These are phyloP conservation scores for Lentinula novae-zelandiae DNA, from an alignment of 1,284 basidiomycete species.

Conservation along the genomic window DNA sequence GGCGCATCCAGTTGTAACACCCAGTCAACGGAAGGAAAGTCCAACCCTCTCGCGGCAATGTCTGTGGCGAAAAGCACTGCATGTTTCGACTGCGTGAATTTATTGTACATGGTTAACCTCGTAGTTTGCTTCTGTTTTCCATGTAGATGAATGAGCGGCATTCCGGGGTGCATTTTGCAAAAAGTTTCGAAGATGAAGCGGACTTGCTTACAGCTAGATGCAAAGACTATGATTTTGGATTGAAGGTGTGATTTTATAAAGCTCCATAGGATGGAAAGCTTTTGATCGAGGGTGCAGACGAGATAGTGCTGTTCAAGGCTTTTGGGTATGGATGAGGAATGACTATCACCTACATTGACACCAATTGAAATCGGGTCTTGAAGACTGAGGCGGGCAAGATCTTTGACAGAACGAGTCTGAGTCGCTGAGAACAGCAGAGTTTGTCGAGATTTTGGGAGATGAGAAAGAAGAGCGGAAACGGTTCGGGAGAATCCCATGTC, in stretches of 20 bases:
- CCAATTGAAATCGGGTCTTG: slow-evolving; percentile 81
- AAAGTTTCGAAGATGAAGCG: slow-evolving; percentile 98
- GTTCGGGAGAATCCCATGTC: slow-evolving; percentile 96
- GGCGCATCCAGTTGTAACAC: slow-evolving; percentile 97
- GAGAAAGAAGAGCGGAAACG: slow-evolving; percentile 85
- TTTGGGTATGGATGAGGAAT: slow-evolving; percentile 39
- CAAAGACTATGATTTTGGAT: slow-evolving; percentile 90
- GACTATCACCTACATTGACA: slow-evolving; percentile 44
- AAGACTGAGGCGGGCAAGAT: slow-evolving; percentile 88
- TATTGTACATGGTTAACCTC: slow-evolving; percentile 78
- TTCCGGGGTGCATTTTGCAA: slow-evolving; percentile 91
- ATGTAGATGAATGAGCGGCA: slow-evolving; percentile 88
- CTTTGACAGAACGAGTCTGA: slow-evolving; percentile 87
- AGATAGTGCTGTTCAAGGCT: slow-evolving; percentile 91
- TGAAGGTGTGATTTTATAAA: slow-evolving; percentile 96
- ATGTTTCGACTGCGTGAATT: slow-evolving; percentile 77
- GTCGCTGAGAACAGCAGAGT: slow-evolving; percentile 97
- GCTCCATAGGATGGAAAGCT: slow-evolving; percentile 90
- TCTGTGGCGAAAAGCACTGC: slow-evolving; percentile 94
- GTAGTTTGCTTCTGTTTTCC: slow-evolving; percentile 97
- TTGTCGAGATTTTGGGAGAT: slow-evolving; percentile 84
- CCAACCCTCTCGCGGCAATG: slow-evolving; percentile 93
- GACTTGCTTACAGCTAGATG: slow-evolving; percentile 96
- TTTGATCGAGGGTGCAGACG: slow-evolving; percentile 80
- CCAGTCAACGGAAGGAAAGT: slow-evolving; percentile 98